A percentile compares a stretch with the other conserved stretches of the same genome.
phyloP scores from a whole-genome alignment of 2,329 filamentous ascomycete genomes.

The Sclerotinia spermophila region DNA sequence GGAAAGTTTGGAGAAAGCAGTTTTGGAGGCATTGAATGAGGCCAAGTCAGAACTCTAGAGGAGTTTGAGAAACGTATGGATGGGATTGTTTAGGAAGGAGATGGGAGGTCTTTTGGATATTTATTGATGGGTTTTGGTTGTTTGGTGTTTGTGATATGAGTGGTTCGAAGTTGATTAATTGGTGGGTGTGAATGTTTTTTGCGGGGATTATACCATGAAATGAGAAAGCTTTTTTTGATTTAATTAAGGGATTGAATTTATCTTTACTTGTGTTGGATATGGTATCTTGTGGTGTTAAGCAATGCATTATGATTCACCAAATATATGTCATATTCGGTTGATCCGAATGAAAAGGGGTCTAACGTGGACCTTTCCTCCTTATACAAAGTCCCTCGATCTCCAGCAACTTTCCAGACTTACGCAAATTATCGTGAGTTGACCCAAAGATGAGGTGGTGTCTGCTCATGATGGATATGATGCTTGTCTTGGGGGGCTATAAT shows the following conservation, averaged over 20 bases:
- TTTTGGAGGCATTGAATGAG: constrained; percentile 59
- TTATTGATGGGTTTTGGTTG: background rate
- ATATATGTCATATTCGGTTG: too few species aligned
- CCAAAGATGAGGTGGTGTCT: too few species aligned
- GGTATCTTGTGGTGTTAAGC: too few species aligned
- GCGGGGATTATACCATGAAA: background rate
- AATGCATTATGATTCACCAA: too few species aligned
- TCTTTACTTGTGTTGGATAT: background rate
- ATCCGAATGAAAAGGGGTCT: too few species aligned
- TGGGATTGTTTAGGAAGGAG: background rate
- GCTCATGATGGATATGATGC: too few species aligned
- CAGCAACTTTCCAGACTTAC: too few species aligned
- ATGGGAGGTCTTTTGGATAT: background rate
- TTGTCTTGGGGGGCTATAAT: too few species aligned
- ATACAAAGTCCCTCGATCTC: too few species aligned
- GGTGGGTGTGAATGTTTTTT: background rate
- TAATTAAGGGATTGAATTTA: background rate
- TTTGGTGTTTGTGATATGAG: background rate
- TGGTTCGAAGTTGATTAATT: background rate
- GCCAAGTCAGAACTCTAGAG: constrained; percentile 20
- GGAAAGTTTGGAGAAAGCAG: constrained; percentile 69
- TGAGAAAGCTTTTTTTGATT: background rate
- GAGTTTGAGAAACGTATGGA: background rate
- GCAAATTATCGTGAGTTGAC: too few species aligned
- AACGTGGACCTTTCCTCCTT: too few species aligned